Evolutionary conservation across 352 stramenopile genomes (phyloP).

Genomic region (Phytophthora litchii): DNA sequence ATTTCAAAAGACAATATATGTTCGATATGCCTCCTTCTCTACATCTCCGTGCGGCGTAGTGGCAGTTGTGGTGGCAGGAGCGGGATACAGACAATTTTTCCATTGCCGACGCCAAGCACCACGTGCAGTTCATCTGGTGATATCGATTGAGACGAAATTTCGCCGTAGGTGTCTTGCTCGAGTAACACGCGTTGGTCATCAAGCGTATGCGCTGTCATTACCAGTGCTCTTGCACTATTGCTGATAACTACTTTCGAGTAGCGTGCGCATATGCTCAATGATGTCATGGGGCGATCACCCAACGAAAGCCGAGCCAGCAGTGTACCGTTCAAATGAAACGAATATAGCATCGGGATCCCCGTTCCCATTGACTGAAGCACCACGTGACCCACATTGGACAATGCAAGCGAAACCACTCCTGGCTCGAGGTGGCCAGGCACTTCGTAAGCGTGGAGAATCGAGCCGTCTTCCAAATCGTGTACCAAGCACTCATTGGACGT

Average conservation of each 20-base stretch:
- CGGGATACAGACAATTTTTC: slow-evolving; percentile 61
- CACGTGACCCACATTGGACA: slow-evolving; percentile 74
- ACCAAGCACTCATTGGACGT: slow-evolving; percentile 67
- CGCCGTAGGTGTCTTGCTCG: slow-evolving; percentile 43
- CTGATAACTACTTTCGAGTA: slow-evolving; percentile 77
- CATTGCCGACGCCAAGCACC: slow-evolving; percentile 66
- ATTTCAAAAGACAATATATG: slow-evolving; percentile 57
- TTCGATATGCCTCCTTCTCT: slow-evolving; percentile 35
- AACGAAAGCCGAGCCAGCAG: slow-evolving; percentile 53
- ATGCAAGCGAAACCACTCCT: slow-evolving; percentile 55
- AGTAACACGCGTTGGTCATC: slow-evolving; percentile 60
- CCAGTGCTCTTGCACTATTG: slow-evolving; percentile 52
- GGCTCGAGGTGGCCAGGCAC: slow-evolving; percentile 53
- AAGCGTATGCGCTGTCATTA: slow-evolving; percentile 57
- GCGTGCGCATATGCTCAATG: slow-evolving; percentile 57
- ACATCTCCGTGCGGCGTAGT: slow-evolving; percentile 28
- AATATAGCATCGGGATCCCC: slow-evolving; percentile 57
- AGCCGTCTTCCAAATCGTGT: slow-evolving; percentile 69
- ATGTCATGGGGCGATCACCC: slow-evolving; percentile 48
- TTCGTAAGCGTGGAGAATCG: slow-evolving; percentile 60
- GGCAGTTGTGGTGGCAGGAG: slow-evolving; percentile 33
- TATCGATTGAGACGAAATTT: slow-evolving; percentile 65
- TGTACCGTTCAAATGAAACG: slow-evolving; percentile 77
- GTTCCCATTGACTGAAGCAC: slow-evolving; percentile 76
- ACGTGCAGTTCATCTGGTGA: slow-evolving; percentile 79